Percentiles rank a stretch among this genome's conserved stretches.
These are phyloP conservation scores for Exserohilum turcica DNA, from an alignment of 2,329 filamentous ascomycete species.

Conservation along the genomic window DNA sequence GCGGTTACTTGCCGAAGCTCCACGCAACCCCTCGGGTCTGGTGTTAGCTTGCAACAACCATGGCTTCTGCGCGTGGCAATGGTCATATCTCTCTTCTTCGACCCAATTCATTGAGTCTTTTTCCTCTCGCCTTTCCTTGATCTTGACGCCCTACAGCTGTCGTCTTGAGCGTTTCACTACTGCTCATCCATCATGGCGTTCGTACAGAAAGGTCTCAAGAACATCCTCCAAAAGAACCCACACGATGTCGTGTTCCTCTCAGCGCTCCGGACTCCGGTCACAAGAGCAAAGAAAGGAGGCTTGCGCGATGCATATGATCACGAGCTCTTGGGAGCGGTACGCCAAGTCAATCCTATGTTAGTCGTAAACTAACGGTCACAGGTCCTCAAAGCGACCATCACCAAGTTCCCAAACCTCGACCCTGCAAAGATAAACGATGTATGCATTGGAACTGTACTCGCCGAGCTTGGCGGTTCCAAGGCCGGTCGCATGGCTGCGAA, in stretches of 20 bases:
- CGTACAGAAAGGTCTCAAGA: constrained; percentile 67
- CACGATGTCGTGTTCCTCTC: constrained; percentile 88
- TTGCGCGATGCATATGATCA: constrained; percentile 91
- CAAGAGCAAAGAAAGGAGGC: constrained; percentile 78
- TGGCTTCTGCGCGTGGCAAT: constrained; percentile 25
- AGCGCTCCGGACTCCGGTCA: constrained; percentile 85
- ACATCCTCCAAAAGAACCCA: constrained; percentile 77
- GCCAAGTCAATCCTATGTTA: constrained; percentile 37
- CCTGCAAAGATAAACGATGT: constrained; percentile 76
- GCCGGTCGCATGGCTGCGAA: constrained; percentile 89
- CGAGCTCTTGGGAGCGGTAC: constrained; percentile 73
- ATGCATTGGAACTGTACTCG: constrained; percentile 84
- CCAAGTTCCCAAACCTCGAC: constrained; percentile 73
- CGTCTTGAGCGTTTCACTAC: constrained; percentile 21
- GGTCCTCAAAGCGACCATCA: constrained; percentile 69
- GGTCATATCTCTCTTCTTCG: constrained; percentile 6
- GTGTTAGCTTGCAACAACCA: constrained; percentile 31
- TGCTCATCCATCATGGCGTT: constrained; percentile 48
- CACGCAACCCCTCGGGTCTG: constrained; percentile 29
- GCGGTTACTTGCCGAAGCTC: constrained; percentile 45
- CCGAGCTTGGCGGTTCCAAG: constrained; percentile 88
- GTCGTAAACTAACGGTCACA: constrained; percentile 24
- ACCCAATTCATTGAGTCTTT: background rate
- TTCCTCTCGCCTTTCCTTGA: background rate
- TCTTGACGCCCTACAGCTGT: constrained; percentile 8